Percentiles rank a stretch among this genome's conserved stretches.
Conservation (phyloP, 345 rosid genomes). For the Anastatica hierochuntica region DNA sequence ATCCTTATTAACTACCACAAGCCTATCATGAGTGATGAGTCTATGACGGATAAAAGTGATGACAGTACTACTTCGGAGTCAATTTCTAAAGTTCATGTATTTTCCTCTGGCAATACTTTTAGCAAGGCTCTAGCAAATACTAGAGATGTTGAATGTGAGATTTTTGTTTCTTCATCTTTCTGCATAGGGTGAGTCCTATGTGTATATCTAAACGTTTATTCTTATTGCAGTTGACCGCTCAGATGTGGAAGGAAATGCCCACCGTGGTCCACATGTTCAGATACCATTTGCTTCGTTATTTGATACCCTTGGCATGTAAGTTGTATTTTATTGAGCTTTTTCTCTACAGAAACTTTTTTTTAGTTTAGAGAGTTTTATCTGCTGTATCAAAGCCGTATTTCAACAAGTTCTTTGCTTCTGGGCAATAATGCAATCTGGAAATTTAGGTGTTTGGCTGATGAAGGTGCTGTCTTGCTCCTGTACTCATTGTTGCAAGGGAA, state of each 20-base stretch:
- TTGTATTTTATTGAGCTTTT: background rate
- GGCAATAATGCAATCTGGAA: constrained; percentile 9
- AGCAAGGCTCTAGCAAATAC: constrained; percentile 81
- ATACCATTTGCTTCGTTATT: constrained; percentile 83
- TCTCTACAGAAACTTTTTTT: too few species aligned
- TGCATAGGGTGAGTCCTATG: background rate
- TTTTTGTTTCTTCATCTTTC: background rate
- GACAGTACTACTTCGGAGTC: constrained; percentile 52
- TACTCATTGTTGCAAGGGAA: constrained; percentile 89
- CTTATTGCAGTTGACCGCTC: constrained; percentile 64
- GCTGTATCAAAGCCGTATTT: background rate
- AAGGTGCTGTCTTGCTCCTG: constrained; percentile 78
- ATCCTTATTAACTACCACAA: constrained; percentile 76
- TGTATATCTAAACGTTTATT: constrained; percentile 2
- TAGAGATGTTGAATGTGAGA: constrained; percentile 83
- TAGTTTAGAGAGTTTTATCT: background rate
- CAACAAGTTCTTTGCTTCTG: constrained; percentile 1
- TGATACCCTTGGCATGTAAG: constrained; percentile 94
- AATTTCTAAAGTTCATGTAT: constrained; percentile 39
- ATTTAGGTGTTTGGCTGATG: constrained; percentile 87
- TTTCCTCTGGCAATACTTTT: constrained; percentile 65
- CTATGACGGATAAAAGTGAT: constrained; percentile 48
- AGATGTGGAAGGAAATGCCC: constrained; percentile 73
- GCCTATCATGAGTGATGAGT: constrained; percentile 46
- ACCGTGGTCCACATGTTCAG: constrained; percentile 49